Evolutionary conservation across 139 green algal species (phyloP).

Genomic region (Tetradesmus obliquus): DNA sequence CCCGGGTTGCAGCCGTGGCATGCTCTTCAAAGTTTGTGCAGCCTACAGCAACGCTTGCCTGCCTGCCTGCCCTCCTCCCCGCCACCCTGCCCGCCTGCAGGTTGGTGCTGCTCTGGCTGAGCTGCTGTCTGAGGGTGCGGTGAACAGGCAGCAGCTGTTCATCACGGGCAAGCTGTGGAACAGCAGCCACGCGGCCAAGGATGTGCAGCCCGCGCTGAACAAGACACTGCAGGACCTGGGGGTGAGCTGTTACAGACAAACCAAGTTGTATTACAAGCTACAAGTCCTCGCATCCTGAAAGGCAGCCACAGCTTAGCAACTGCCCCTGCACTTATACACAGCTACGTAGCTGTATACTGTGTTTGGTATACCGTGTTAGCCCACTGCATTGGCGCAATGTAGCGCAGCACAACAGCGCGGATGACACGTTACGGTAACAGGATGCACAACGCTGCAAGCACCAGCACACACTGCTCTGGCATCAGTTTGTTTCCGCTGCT

Average conservation of each 20-base stretch:
- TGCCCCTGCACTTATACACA: no score
- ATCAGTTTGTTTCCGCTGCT: background rate
- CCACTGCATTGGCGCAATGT: no score
- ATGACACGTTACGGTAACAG: background rate
- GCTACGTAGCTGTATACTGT: no score
- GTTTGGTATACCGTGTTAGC: no score
- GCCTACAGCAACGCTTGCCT: background rate
- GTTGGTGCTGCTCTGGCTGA: conserved; percentile 63
- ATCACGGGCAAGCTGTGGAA: conserved; percentile 85
- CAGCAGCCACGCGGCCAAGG: conserved; percentile 54
- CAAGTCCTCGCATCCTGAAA: background rate
- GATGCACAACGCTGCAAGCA: background rate
- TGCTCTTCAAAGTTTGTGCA: background rate
- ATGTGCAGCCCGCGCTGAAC: conserved; percentile 54
- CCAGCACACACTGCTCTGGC: background rate
- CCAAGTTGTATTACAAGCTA: background rate
- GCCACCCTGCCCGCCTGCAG: conserved; percentile 42
- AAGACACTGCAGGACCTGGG: conserved; percentile 78
- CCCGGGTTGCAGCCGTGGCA: background rate
- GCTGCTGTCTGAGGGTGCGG: conserved; percentile 57
- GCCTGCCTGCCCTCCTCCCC: background rate
- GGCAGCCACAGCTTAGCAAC: no score
- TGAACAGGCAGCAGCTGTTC: conserved; percentile 73
- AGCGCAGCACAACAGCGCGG: no score
- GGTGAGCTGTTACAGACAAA: conserved; percentile 19